A percentile compares a stretch with the other conserved stretches of the same genome.
These are phyloP conservation scores for Vaccinium myrtillus DNA, from an alignment of 148 eudicot genomes.

Conservation along the genomic window DNA sequence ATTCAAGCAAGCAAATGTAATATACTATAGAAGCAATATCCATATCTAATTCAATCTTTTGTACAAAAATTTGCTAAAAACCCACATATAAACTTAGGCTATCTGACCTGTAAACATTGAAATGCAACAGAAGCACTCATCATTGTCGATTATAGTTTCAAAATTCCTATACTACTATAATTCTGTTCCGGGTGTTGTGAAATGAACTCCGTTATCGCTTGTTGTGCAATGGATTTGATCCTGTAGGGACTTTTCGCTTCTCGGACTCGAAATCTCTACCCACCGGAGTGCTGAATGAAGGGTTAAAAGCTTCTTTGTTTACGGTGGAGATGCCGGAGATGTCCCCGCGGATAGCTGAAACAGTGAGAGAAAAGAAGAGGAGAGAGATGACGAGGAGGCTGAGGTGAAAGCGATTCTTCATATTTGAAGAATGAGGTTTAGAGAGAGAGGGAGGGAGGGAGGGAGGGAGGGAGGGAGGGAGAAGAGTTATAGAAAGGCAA, in stretches of 20 bases:
- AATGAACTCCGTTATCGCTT: conserved; percentile 10
- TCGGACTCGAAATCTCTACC: conserved; percentile 18
- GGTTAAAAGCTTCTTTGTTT: background rate
- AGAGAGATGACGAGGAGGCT: conserved; percentile 4
- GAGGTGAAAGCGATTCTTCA: conserved; percentile 15
- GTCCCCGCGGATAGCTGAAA: background rate
- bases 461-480: background rate
- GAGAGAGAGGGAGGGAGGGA: background rate
- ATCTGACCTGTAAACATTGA: background rate
- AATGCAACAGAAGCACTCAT: background rate
- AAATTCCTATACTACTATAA: background rate
- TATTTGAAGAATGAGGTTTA: background rate
- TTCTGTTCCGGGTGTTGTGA: background rate
- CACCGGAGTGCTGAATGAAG: background rate
- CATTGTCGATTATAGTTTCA: too few species aligned
- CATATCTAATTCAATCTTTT: background rate
- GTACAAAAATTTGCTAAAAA: background rate
- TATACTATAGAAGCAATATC: background rate
- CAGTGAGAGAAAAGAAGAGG: conserved; percentile 2
- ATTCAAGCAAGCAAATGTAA: background rate
- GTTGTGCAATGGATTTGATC: conserved; percentile 42
- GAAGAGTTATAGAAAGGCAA: too few species aligned
- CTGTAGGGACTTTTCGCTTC: conserved; percentile 39
- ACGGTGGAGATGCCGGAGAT: background rate
- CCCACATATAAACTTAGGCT: background rate